Base-by-base conservation (phyloP, 768 basidiomycete species). In the Lyophyllum semitale region DNA sequence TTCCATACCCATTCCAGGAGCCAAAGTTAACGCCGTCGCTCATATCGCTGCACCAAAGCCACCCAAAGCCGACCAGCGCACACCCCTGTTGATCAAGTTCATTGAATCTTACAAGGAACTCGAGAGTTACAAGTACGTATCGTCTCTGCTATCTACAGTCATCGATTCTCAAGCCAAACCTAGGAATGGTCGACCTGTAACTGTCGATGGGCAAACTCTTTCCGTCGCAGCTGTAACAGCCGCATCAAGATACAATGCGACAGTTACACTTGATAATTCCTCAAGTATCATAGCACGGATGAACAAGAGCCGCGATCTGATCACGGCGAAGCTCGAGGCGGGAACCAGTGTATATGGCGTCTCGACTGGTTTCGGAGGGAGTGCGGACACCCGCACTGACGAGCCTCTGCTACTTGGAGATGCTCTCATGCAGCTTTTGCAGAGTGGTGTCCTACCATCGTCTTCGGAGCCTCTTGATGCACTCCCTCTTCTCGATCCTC, bases 371-470 rank as follows among this genome's bases (percentile, higher is more conserved):
- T 95, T 91, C 63, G 93, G 92, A 37, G 92, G 91, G n/a, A 89
- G 87, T 62, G 92, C 92, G 11, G 88, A 93, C 67, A 93, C 91
- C 1, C 83, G 92, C 20, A 94, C 92, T 0, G 81, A 86, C 59
- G 75, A 90, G 49, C 84, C 90, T 20, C 66, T 88, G 56, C 73
- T 85, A 9, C 84, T 95, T 25, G 91, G 89, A 20, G 81, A 84
- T 58, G 87, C 89, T n/a, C 81, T 93, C n/a, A 77, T 93, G 25
- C 91, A 94, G 66, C 89, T 91, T 63, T 89, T 92, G 64, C 89
- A 92, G 55, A 74, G 76, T 49, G 93, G 93, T 32, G 83, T 93
- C 1, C 76, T 87, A 8, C 84, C 91, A 43, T 83, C 87, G 0
- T 79, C 78, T 4, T 66, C 77, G 20, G 66, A 66, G 8, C 70